phyloP scores from a whole-genome alignment of 140 eudicot species.

The Ambrosia hybrid region DNA sequence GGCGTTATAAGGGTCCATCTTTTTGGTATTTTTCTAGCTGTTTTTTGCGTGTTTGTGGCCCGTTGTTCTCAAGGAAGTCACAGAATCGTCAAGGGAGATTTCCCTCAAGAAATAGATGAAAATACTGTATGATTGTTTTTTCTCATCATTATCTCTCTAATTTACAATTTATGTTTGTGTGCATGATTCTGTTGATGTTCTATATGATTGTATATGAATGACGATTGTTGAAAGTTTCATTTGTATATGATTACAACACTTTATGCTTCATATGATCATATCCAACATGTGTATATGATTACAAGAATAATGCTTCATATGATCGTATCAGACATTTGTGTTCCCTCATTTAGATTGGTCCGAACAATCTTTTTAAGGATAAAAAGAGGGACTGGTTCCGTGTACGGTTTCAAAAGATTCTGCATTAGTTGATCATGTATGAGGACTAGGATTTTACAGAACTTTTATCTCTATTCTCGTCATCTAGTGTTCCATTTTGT shows the following conservation, averaged over 20 bases:
- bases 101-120: conserved; percentile 41
- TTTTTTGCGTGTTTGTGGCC: conserved; percentile 43
- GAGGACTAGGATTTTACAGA: too few species aligned
- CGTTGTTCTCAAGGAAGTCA: conserved; percentile 43
- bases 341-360: too few species aligned
- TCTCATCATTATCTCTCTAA: too few species aligned
- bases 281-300: too few species aligned
- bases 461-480: too few species aligned
- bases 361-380: too few species aligned
- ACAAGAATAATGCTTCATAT: background rate
- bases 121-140: conserved; percentile 42
- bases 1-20: conserved; percentile 34
- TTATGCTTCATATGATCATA: too few species aligned
- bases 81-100: conserved; percentile 16
- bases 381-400: too few species aligned
- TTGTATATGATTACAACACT: background rate
- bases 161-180: background rate
- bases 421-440: too few species aligned
- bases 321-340: too few species aligned
- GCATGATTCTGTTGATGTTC: conserved; percentile 18
- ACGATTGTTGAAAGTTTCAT: background rate
- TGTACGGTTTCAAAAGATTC: too few species aligned
- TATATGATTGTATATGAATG: background rate
- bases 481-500: too few species aligned
- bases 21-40: conserved; percentile 40